These are phyloP conservation scores for Ceratobasidium sp. DNA, from an alignment of 1,284 basidiomycete species.

Conservation along the genomic window DNA sequence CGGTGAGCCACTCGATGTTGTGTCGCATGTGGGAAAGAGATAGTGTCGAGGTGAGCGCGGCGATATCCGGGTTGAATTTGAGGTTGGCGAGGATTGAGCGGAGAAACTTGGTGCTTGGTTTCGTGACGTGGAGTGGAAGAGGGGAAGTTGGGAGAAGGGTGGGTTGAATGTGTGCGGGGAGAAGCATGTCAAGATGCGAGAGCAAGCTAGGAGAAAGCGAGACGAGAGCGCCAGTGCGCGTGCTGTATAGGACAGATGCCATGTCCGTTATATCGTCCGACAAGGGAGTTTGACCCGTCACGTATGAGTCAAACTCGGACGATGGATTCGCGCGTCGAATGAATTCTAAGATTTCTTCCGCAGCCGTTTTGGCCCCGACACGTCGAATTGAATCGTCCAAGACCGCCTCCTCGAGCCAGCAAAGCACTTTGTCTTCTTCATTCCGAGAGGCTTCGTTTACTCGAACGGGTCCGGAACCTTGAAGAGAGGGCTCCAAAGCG, in stretches of 20 bases:
- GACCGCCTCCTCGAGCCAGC: conserved; percentile 39
- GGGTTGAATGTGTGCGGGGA: conserved; percentile 44
- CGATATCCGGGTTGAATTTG: conserved; percentile 63
- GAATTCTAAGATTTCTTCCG: conserved; percentile 29
- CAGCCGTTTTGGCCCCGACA: conserved; percentile 8
- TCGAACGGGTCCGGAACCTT: not conserved
- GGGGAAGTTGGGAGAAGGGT: conserved; percentile 45
- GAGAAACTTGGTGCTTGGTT: conserved; percentile 42
- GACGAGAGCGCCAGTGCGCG: conserved; percentile 47
- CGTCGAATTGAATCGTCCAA: conserved; percentile 34
- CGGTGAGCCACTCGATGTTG: conserved; percentile 84
- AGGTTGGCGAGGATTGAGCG: conserved; percentile 42
- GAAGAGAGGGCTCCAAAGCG: not conserved
- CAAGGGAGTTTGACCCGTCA: not conserved
- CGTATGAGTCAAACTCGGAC: not conserved
- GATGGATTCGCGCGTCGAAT: conserved; percentile 18
- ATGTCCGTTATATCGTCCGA: not conserved
- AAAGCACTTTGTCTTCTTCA: conserved; percentile 22
- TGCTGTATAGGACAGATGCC: conserved; percentile 43
- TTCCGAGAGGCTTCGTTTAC: conserved; percentile 1
- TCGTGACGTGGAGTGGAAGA: conserved; percentile 29
- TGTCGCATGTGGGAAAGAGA: conserved; percentile 73
- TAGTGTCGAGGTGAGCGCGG: conserved; percentile 72
- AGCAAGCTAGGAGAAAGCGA: conserved; percentile 45
- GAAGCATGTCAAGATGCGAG: conserved; percentile 36